Percentiles rank a stretch among this genome's conserved stretches.
Evolutionary conservation across 2,329 filamentous ascomycete genomes (phyloP).

Genomic region (Emericellopsis atlantica): DNA sequence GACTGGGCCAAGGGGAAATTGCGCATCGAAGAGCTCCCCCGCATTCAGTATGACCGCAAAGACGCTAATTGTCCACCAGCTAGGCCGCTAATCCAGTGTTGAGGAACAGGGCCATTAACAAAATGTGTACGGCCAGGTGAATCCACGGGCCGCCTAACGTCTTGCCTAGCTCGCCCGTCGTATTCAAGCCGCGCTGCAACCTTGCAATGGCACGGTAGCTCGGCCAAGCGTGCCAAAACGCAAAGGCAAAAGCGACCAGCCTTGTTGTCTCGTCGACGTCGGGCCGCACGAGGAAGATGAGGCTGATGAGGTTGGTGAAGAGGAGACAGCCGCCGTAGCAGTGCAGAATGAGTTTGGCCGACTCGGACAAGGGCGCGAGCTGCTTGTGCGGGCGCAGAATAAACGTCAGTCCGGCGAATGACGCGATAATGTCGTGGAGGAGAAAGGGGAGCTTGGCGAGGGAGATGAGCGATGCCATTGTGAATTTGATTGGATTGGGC

Average conservation of each 20-base stretch:
- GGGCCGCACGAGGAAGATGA: conserved; percentile 18
- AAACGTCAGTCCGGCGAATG: conserved; percentile 31
- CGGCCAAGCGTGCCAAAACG: conserved; percentile 36
- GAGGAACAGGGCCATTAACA: conserved; percentile 22
- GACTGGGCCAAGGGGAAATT: too few species aligned
- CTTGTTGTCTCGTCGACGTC: conserved; percentile 17
- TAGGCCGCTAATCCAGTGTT: conserved; percentile 6
- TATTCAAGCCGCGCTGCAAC: conserved; percentile 11
- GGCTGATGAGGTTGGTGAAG: conserved; percentile 28
- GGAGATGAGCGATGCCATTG: conserved; percentile 3
- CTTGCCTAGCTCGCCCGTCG: conserved; percentile 6
- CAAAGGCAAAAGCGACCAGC: conserved; percentile 25
- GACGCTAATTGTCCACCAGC: background rate
- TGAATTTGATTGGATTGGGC: background rate
- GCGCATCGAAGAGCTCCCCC: too few species aligned
- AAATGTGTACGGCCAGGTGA: conserved; percentile 29
- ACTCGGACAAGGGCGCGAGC: conserved; percentile 23
- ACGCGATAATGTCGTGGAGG: conserved; percentile 24
- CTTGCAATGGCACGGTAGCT: conserved; percentile 26
- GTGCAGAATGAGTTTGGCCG: conserved; percentile 28
- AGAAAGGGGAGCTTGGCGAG: conserved; percentile 18
- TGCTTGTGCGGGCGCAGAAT: conserved; percentile 27
- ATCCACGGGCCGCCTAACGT: conserved; percentile 31
- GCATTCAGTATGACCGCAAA: too few species aligned
- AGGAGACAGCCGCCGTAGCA: conserved; percentile 34